Evolutionary conservation across 805 yeast genomes (phyloP), one percentile per base, ranked within the genome.

Genomic region (Myxozyma kluyveri): DNA sequence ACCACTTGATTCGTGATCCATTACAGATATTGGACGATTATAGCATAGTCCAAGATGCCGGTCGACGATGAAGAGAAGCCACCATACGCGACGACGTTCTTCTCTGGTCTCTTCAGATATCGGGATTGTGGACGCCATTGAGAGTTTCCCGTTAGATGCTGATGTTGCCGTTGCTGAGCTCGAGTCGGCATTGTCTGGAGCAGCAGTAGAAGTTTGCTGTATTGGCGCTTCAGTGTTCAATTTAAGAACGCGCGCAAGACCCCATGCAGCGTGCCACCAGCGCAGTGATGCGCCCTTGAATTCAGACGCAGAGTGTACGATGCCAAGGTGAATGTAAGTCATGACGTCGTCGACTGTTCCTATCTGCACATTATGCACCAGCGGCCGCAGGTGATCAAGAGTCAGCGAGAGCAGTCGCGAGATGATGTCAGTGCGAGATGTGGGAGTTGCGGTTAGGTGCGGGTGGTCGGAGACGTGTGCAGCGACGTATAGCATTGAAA

Each of bases 51-150:
- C 70, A 3, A 71, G 61, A 50, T 72, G 67, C 32, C 74, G 61
- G 54, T 73, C 77, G n/a, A 72, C 59, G 29, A 70, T 57, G 49
- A 70, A 73, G 2, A 73, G 56, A 6, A 69, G 65, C 75, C 76
- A 72, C 75, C 75, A 73, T 1, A 67, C 63, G 21, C 77, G 63
- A 22, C 75, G 61, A 45, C 67, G 62, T 49, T 73, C 77, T 47
- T 73, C 77, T 26, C 67, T 61, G 1, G 50, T 26, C 43, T 69
- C 74, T 42, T 69, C 61, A 4, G 57, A 22, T 18, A 54, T 23
- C n/a, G 41, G 18, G 7, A 31, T 18, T 9, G 27, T 17, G 3
- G 37, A 37, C 10, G 43, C 43, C 5, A 44, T 32, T 7, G 32
- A 29, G 4, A 45, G 27, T 19, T 45, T 45, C 21, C 24, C 31